These are phyloP conservation scores for Solanum tacnaense DNA, from an alignment of 257 asterid genomes.

Conservation along the genomic window DNA sequence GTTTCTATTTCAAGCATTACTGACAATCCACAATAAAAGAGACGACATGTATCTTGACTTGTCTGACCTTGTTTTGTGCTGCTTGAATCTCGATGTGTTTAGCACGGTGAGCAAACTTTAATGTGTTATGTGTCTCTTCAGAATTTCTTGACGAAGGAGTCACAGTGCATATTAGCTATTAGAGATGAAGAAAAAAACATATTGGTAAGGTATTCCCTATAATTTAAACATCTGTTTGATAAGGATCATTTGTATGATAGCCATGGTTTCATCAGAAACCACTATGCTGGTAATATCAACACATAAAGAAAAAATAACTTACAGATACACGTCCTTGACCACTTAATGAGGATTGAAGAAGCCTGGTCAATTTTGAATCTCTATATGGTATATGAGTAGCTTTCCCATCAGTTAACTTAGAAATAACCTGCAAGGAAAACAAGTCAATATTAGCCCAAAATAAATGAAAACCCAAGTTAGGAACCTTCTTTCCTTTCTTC, in stretches of 20 bases:
- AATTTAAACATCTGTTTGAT: background rate
- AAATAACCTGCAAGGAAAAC: constrained; percentile 63
- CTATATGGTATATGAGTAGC: constrained; percentile 86
- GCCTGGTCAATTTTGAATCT: constrained; percentile 96
- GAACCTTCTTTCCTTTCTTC: background rate
- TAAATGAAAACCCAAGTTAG: background rate
- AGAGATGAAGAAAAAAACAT: constrained; percentile 2
- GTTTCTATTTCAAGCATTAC: constrained; percentile 5
- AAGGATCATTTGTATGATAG: background rate
- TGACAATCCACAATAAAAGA: background rate
- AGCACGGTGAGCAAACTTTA: constrained; percentile 98
- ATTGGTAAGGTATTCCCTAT: background rate
- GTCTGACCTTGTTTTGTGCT: constrained; percentile 76
- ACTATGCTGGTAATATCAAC: background rate
- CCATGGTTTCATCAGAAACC: background rate
- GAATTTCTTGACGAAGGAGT: constrained; percentile 97
- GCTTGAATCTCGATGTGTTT: constrained; percentile 97
- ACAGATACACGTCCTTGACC: constrained; percentile 99
- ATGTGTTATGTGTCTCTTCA: constrained; percentile 97
- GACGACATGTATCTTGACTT: background rate
- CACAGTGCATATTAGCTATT: constrained; percentile 85
- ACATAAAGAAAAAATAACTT: constrained; percentile 24
- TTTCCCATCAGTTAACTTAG: constrained; percentile 88
- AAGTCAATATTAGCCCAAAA: constrained; percentile 8
- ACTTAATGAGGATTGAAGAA: constrained; percentile 93